Percentiles rank a stretch among this genome's conserved stretches.
Conservation (phyloP, 176 grass and related monocot species). For the Carex kokanica region DNA sequence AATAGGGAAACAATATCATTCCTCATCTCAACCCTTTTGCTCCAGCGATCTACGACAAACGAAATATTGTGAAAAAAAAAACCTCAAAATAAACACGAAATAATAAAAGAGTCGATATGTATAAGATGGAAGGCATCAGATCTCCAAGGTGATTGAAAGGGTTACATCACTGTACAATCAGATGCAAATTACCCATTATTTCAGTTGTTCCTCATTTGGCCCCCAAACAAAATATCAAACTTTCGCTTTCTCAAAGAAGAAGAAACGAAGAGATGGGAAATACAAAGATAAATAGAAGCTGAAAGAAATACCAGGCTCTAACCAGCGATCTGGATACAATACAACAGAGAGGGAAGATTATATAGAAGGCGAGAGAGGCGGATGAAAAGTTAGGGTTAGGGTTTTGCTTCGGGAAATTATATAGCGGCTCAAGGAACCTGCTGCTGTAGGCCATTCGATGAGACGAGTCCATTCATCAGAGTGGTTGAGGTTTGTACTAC, state of each 20-base stretch:
- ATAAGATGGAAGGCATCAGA: conserved; percentile 11
- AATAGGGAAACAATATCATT: conserved; percentile 35
- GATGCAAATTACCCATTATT: conserved; percentile 43
- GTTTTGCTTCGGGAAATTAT: not conserved
- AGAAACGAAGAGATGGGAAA: not conserved
- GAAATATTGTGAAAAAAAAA: not conserved
- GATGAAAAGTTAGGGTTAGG: conserved; percentile 13
- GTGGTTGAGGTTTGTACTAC: not conserved
- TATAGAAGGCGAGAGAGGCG: conserved; percentile 11
- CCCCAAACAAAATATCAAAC: not conserved
- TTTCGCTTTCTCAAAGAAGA: not conserved
- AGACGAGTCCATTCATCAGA: not conserved
- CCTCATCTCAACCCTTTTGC: conserved; percentile 28
- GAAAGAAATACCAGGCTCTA: not conserved
- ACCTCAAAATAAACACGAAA: not conserved
- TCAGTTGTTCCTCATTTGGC: conserved; percentile 29
- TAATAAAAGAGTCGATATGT: not conserved
- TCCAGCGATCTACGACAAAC: not conserved
- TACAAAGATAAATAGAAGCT: not conserved
- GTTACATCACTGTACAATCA: conserved; percentile 34
- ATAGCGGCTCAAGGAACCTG: not conserved
- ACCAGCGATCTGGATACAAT: not conserved
- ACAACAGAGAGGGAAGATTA: not conserved
- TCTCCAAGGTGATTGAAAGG: conserved; percentile 40
- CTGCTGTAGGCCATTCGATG: conserved; percentile 16